Evolutionary conservation across 305 asterid species (phyloP).

Genomic region (Ilex paraguariensis): DNA sequence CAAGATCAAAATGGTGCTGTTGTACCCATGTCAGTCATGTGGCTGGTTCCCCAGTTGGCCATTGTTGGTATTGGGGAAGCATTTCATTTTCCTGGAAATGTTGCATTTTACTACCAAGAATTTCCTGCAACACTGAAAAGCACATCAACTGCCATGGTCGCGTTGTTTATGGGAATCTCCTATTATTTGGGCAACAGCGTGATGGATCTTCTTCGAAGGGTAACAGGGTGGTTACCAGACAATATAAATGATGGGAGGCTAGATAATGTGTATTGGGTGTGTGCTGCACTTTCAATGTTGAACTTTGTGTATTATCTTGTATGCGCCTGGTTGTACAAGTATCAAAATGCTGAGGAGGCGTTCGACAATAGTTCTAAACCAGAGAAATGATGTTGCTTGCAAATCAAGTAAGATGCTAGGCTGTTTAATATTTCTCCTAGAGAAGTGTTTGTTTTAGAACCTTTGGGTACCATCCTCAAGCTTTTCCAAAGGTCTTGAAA

Average conservation of each 20-base stretch:
- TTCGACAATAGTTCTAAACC: background rate
- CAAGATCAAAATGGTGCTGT: background rate
- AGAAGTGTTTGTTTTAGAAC: no score
- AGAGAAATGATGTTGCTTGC: background rate
- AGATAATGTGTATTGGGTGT: slow-evolving; percentile 46
- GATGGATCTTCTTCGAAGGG: slow-evolving; percentile 23
- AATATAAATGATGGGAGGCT: slow-evolving; percentile 44
- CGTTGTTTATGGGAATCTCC: slow-evolving; percentile 25
- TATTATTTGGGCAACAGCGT: slow-evolving; percentile 30
- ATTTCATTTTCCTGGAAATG: slow-evolving; percentile 26
- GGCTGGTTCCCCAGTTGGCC: slow-evolving; percentile 21
- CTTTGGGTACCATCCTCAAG: no score
- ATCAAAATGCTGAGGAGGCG: slow-evolving; percentile 3
- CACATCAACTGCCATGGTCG: slow-evolving; percentile 39
- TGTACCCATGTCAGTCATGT: slow-evolving; percentile 31
- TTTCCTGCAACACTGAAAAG: slow-evolving; percentile 42
- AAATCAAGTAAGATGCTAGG: background rate
- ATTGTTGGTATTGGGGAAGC: slow-evolving; percentile 24
- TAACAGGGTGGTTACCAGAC: slow-evolving; percentile 47
- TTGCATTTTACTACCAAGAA: slow-evolving; percentile 29
- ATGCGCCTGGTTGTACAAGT: slow-evolving; percentile 25
- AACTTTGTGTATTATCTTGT: slow-evolving; percentile 45
- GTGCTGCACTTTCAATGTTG: slow-evolving; percentile 22
- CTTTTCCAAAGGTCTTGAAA: no score
- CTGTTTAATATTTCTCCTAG: no score